phyloP scores from a whole-genome alignment of 192 early-diverging fungal genomes.

The Pilaira anomala region DNA sequence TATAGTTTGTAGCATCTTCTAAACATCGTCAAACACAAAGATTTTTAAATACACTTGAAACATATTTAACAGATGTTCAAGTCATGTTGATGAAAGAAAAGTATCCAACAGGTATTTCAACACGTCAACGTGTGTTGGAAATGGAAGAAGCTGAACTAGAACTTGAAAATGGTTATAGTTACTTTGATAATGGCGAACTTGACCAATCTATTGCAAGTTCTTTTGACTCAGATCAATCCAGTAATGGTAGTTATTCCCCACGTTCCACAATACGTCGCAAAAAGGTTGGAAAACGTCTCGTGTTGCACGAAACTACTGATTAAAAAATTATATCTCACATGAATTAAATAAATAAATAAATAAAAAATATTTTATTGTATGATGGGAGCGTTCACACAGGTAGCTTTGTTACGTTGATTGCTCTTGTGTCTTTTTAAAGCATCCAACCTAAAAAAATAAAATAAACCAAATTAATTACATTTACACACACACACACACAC shows the following conservation, averaged over 20 bases:
- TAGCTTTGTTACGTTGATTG: conserved; percentile 18
- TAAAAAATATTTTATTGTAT: not conserved
- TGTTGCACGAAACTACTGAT: conserved; percentile 15
- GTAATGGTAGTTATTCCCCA: not conserved
- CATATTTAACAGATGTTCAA: conserved; percentile 41
- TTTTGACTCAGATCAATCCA: not conserved
- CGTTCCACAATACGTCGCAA: conserved; percentile 5
- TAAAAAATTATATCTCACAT: not conserved
- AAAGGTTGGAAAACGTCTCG: conserved; percentile 24
- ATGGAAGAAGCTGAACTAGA: conserved; percentile 31
- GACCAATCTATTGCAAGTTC: not conserved
- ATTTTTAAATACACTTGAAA: conserved; percentile 39
- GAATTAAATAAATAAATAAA: not conserved
- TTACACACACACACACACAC: not conserved
- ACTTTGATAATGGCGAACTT: conserved; percentile 40
- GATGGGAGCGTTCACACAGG: not conserved
- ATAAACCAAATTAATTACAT: not conserved
- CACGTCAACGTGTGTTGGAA: conserved; percentile 22
- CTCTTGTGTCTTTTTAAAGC: conserved; percentile 61
- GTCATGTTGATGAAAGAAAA: conserved; percentile 34
- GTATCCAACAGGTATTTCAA: conserved; percentile 29
- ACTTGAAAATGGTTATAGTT: conserved; percentile 39
- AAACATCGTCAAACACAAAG: conserved; percentile 47
- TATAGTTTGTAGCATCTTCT: conserved; percentile 45
- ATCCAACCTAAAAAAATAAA: conserved; percentile 37